Percentiles rank a stretch among this genome's conserved stretches.
Evolutionary conservation across 257 asterid genomes (phyloP).

Genomic region (Solanum appendiculatum): DNA sequence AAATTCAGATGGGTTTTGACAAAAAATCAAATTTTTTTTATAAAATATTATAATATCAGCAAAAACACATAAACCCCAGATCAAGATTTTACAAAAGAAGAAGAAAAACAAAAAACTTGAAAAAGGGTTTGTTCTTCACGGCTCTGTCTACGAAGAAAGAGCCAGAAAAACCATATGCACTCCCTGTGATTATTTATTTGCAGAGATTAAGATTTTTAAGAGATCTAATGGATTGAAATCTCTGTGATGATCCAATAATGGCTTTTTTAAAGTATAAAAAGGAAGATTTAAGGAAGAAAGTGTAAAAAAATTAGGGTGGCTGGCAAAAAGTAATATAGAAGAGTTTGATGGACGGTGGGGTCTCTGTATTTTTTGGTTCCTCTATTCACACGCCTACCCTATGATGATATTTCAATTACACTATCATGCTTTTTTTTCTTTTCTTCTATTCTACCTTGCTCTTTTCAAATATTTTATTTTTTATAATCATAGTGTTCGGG

Average conservation of each 20-base stretch:
- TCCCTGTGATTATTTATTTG: neutral
- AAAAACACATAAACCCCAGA: neutral
- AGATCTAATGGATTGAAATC: neutral
- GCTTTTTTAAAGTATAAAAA: rapidly evolving
- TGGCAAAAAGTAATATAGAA: neutral
- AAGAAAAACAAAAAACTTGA: neutral
- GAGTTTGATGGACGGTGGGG: neutral
- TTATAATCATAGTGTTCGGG: neutral
- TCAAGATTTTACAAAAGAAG: neutral
- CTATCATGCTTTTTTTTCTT: neutral
- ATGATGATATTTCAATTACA: neutral
- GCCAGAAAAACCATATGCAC: neutral
- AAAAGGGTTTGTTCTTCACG: neutral
- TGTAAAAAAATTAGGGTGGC: neutral
- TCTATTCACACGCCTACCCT: neutral
- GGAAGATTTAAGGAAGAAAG: neutral
- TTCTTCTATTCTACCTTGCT: neutral
- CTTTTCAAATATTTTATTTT: neutral
- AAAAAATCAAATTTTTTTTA: neutral
- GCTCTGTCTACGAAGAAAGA: neutral
- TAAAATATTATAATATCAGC: neutral
- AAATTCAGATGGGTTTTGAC: neutral
- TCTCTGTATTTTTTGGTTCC: neutral
- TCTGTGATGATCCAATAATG: neutral
- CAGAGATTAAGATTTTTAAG: no score